Base-by-base conservation (phyloP, 2,329 filamentous ascomycete species). In the Sclerotinia trifoliorum region DNA sequence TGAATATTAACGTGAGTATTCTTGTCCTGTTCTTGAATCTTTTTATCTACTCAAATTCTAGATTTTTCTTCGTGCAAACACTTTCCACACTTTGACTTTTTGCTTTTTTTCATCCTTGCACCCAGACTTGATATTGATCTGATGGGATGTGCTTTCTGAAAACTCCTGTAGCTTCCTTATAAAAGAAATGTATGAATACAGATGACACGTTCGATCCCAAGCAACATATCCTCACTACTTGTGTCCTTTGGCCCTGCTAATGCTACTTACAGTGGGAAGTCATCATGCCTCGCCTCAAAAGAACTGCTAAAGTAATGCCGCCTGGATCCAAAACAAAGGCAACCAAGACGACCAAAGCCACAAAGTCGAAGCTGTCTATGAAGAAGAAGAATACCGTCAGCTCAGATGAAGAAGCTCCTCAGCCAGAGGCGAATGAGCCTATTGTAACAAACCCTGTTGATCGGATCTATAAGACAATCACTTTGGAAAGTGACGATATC, bases 401-500 rank as follows among this genome's bases (percentile, higher is more conserved):
- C 24, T 10, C 46, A 29, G 19, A 26, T 17, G 24, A 51, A 29
- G 35, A 11, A 11, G 3, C 5, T 63, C 15, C 4, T 48, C 32
- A 63, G 17, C 60, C 15, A 64, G 57, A 62, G 35, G 32, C 29
- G 19, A 10, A 13, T n/a, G n/a, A n/a, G 24, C 3, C 29, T 52
- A 19, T 32, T 44, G 51, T 26, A 21, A 54, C 52, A 7, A 68
- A 35, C 24, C 52, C 60, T 19, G 10, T 67, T 29, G 44, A 69
- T 26, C 48, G 65, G 10, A 55, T 72, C 4, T 71, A 74, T 35
- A 46, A 66, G 39, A 70, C 61, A 2, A 63, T 75, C 56, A 60
- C 65, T 29, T 26, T 66, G 24, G 62, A 61, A 35, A 66, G 69
- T 29, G 63, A 46, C 19, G 61, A 70, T n/a, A 56, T 74, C 13